phyloP scores from a whole-genome alignment of 768 basidiomycete genomes.

The Mycena albidolilacea region DNA sequence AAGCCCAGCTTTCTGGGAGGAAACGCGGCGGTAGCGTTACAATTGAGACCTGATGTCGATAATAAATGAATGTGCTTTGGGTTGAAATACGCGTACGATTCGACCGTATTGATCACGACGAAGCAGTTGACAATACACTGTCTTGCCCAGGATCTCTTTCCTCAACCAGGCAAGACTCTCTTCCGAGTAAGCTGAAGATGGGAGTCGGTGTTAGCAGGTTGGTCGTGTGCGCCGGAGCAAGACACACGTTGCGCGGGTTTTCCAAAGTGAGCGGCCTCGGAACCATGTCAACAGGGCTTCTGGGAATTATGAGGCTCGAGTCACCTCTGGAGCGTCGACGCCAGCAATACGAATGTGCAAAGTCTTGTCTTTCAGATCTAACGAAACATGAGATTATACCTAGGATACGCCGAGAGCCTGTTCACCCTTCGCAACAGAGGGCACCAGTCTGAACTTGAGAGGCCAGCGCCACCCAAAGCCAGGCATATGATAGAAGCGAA shows the following conservation, averaged over 20 bases:
- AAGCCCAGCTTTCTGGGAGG: conserved; percentile 64
- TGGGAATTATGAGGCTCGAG: conserved; percentile 18
- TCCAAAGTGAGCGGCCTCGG: conserved; percentile 89
- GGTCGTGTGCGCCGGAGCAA: not conserved
- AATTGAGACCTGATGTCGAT: conserved; percentile 72
- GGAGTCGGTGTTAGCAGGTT: not conserved
- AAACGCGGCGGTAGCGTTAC: conserved; percentile 69
- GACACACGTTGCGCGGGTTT: not conserved
- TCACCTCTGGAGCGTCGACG: conserved; percentile 93
- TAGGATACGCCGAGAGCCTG: conserved; percentile 1
- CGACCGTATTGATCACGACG: conserved; percentile 89
- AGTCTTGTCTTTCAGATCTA: conserved; percentile 86
- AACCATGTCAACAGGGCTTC: conserved; percentile 4
- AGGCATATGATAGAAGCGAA: conserved; percentile 90
- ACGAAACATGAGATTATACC: conserved; percentile 2
- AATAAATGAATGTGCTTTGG: not conserved
- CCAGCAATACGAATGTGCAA: conserved; percentile 92
- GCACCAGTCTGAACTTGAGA: conserved; percentile 76
- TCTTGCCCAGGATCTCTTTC: conserved; percentile 66
- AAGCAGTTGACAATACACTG: conserved; percentile 79
- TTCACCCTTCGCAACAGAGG: conserved; percentile 70
- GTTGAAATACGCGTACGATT: conserved; percentile 66
- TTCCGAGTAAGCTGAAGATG: conserved; percentile 60
- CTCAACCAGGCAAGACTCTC: conserved; percentile 86
- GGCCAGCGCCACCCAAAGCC: conserved; percentile 82